Evolutionary conservation across 257 asterid species (phyloP).

Genomic region (Plectranthus barbatus): DNA sequence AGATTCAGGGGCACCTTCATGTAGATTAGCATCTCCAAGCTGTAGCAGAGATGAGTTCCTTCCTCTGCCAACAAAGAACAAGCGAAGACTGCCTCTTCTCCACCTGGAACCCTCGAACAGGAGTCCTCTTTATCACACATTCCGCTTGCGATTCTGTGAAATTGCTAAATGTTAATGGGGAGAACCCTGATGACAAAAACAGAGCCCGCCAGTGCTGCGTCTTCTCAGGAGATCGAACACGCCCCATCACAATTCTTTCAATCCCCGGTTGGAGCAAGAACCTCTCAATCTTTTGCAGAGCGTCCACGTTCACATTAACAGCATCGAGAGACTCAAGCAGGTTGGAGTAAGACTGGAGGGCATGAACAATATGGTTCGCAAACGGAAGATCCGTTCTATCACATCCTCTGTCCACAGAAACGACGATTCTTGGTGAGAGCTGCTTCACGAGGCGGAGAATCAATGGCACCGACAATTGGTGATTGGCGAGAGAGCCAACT

Average conservation of each 20-base stretch:
- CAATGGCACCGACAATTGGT: conserved; percentile 44
- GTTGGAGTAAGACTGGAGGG: conserved; percentile 67
- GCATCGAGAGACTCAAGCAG: conserved; percentile 88
- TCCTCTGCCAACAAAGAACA: conserved; percentile 89
- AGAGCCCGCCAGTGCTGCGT: conserved; percentile 85
- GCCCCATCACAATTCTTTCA: conserved; percentile 50
- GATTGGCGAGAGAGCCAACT: conserved; percentile 41
- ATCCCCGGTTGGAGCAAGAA: conserved; percentile 73
- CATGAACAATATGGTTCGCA: conserved; percentile 69
- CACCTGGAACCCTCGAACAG: conserved; percentile 76
- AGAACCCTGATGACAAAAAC: conserved; percentile 71
- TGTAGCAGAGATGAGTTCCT: conserved; percentile 89
- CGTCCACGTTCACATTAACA: conserved; percentile 63
- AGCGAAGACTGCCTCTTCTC: conserved; percentile 93
- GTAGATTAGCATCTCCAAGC: conserved; percentile 83
- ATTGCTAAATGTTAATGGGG: conserved; percentile 66
- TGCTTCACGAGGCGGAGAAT: conserved; percentile 74
- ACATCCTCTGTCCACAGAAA: conserved; percentile 81
- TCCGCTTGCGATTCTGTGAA: conserved; percentile 89
- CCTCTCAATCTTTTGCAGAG: conserved; percentile 80
- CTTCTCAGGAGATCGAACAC: conserved; percentile 55
- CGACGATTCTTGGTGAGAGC: conserved; percentile 72
- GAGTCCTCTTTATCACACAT: conserved; percentile 81
- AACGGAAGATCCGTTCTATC: conserved; percentile 90
- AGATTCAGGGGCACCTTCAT: conserved; percentile 31